Evolutionary conservation across 2,329 filamentous ascomycete species (phyloP), one percentile per base, ranked within the genome.

Genomic region (Talaromyces sp.): DNA sequence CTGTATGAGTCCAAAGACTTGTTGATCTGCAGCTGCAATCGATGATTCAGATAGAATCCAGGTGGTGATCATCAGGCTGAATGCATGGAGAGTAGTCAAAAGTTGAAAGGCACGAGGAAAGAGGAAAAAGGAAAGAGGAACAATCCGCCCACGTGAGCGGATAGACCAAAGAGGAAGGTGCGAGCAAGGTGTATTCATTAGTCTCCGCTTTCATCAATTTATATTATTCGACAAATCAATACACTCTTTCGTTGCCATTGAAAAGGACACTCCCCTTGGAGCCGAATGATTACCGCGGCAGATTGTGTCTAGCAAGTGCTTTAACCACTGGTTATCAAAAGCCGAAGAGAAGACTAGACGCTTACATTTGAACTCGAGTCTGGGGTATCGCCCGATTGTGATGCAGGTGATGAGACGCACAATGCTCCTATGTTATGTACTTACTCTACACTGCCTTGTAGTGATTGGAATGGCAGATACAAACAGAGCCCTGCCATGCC

Each of bases 101-200:
- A 1, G 1, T 18, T 9, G n/a, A 21, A 35, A 23, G 21, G 9
- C 33, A 7, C 46, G 28, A 55, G 31, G 28, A 14, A 55, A 37
- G 6, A 40, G 39, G 21, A 39, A n/a, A 21, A 39, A 56, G 31
- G 28, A 14, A 55, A 37, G 6, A 40, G 39, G 21, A 39, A n/a
- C 37, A 39, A 56, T 1, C 33, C 21, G n/a, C 16, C 54, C 54
- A 57, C 54, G 37, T 40, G 54, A 57, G 21, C 18, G 14, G 21
- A 42, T 42, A 23, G 35, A 28, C 54, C 37, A 28, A 57, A 40
- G 14, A 28, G 54, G 54, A 57, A 57, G 54, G 54, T 57, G 54
- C 37, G 54, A 39, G 37, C 54, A 57, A 40, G 33, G 39, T 2
- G 31, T 33, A 23, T n/a, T 56, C n/a, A 12, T 40, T 23, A 23